Conservation (phyloP, 257 asterid species). For the Thymus mandschuricus region DNA sequence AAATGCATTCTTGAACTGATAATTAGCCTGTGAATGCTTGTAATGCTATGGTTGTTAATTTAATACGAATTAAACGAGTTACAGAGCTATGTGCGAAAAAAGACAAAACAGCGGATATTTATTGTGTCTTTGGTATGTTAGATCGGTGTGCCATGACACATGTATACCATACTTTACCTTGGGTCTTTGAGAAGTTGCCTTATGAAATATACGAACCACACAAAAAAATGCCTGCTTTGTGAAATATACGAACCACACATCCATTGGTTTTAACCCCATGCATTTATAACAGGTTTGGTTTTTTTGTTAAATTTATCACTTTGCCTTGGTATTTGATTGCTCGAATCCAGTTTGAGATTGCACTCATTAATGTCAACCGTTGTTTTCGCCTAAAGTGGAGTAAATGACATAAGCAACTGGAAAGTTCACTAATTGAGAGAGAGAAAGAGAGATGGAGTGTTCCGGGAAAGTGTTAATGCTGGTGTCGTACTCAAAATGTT, state of each 20-base stretch:
- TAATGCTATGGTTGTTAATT: constrained; percentile 11
- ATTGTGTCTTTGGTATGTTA: constrained; percentile 34
- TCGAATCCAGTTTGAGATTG: neutral
- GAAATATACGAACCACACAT: no score
- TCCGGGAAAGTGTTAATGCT: no score
- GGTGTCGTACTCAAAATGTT: neutral
- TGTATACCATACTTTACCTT: no score
- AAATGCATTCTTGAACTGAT: constrained; percentile 13
- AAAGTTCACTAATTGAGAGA: no score
- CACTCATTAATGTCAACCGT: neutral
- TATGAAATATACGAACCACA: neutral
- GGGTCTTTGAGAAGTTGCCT: neutral
- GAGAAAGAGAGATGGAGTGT: no score
- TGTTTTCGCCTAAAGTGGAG: neutral
- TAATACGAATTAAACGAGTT: constrained; percentile 9
- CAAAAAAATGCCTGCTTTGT: no score
- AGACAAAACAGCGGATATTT: neutral
- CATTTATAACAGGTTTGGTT: no score
- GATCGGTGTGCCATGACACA: constrained; percentile 49
- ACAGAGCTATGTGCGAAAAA: constrained; percentile 22
- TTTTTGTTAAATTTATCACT: neutral
- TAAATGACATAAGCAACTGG: neutral
- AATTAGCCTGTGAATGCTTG: neutral
- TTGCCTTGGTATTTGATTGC: neutral
- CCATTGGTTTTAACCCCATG: no score